Conservation (phyloP, 192 early-diverging fungal species). For the Entomortierella parvispora region DNA sequence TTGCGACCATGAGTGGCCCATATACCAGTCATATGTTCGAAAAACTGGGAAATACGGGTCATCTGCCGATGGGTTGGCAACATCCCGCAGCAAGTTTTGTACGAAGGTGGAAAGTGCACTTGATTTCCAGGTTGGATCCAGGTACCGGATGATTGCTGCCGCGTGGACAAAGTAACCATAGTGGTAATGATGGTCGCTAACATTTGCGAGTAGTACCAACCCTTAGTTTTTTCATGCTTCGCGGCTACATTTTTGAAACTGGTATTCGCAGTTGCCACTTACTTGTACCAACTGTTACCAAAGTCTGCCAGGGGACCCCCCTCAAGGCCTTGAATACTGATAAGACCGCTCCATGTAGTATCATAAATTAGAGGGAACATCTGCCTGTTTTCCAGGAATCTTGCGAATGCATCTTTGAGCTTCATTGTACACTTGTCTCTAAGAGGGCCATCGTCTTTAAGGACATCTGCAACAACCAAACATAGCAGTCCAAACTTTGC, state of each 20-base stretch:
- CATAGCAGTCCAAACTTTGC: constrained; percentile 42
- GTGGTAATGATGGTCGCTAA: constrained; percentile 51
- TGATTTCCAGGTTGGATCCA: constrained; percentile 28
- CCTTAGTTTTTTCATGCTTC: not conserved
- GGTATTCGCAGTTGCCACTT: constrained; percentile 10
- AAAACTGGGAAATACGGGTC: constrained; percentile 41
- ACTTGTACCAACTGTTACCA: constrained; percentile 54
- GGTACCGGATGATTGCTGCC: constrained; percentile 40
- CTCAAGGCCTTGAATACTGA: constrained; percentile 30
- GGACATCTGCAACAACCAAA: constrained; percentile 28
- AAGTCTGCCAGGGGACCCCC: constrained; percentile 35
- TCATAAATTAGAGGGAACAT: constrained; percentile 39
- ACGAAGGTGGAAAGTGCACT: constrained; percentile 9
- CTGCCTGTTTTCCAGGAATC: constrained; percentile 36
- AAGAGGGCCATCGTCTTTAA: constrained; percentile 14
- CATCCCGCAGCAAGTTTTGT: constrained; percentile 31
- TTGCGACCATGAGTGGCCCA: constrained; percentile 53
- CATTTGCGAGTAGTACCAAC: too few relatives aligned
- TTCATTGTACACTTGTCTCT: constrained; percentile 23
- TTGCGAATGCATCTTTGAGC: constrained; percentile 22
- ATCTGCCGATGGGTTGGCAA: constrained; percentile 25
- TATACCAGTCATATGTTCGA: constrained; percentile 47
- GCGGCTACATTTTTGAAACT: not conserved
- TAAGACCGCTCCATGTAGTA: constrained; percentile 30
- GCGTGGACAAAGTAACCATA: constrained; percentile 52